These are phyloP conservation scores for Pyricularia sp. DNA, from an alignment of 2,329 filamentous ascomycete species.

Conservation along the genomic window DNA sequence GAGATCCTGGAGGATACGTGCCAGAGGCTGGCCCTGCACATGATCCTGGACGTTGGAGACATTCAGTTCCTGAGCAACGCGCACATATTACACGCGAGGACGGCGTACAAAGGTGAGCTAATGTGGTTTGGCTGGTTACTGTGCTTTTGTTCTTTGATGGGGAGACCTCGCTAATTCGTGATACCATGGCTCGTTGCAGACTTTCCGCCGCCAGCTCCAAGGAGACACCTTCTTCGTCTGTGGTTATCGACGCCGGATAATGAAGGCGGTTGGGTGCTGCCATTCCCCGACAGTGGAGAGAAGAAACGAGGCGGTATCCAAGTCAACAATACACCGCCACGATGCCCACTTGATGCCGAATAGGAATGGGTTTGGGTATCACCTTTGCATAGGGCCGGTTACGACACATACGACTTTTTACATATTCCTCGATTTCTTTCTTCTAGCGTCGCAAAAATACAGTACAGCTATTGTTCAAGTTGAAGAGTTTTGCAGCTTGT, in stretches of 20 bases:
- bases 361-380: conserved; percentile 26
- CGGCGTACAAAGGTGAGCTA: conserved; percentile 60
- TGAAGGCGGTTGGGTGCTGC: conserved; percentile 79
- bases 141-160: not conserved
- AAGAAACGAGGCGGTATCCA: conserved; percentile 86
- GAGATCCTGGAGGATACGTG: conserved; percentile 68
- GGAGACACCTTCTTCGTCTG: conserved; percentile 71
- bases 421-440: not conserved
- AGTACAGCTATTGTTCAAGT: too few relatives aligned
- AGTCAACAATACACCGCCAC: conserved; percentile 69
- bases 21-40: conserved; percentile 64
- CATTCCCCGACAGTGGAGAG: conserved; percentile 71
- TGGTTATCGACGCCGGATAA: conserved; percentile 76
- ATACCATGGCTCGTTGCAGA: conserved; percentile 19
- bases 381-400: not conserved
- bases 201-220: conserved; percentile 54
- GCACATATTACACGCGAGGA: conserved; percentile 73
- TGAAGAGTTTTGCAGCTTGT: too few relatives aligned
- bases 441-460: not conserved
- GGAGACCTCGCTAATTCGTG: not conserved
- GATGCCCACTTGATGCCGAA: conserved; percentile 69
- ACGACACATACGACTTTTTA: not conserved
- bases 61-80: conserved; percentile 80
- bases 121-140: too few relatives aligned
- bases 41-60: conserved; percentile 78